These are phyloP conservation scores for Serendipita indica DNA, from an alignment of 768 basidiomycete genomes.

Conservation along the genomic window DNA sequence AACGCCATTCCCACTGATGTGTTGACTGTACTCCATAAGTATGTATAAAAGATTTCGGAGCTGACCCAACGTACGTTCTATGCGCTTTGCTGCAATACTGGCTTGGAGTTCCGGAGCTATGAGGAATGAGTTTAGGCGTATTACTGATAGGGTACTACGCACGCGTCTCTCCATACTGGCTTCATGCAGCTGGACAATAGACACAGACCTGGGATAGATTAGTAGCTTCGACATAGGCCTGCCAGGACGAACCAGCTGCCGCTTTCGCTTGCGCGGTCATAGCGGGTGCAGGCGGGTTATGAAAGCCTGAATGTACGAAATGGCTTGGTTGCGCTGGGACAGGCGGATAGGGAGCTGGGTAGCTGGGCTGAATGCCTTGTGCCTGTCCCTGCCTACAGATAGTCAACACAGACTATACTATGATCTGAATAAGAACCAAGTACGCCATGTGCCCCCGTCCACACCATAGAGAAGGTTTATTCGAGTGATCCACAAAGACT, in stretches of 20 bases:
- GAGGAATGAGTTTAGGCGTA: neutral
- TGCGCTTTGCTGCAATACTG: conserved; percentile 4
- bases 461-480: neutral
- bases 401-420: no score
- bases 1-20: neutral
- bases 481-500: neutral
- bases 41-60: neutral
- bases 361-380: no score
- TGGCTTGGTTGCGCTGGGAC: no score
- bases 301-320: no score
- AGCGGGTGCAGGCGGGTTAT: no score
- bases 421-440: no score
- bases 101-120: neutral
- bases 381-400: no score
- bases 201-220: neutral
- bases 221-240: neutral
- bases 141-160: neutral
- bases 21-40: neutral
- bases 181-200: neutral
- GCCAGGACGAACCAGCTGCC: neutral
- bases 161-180: neutral
- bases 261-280: neutral
- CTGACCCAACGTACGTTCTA: neutral
- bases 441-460: neutral
- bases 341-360: no score